These are phyloP conservation scores for Miscanthus lutarioriparius DNA, from an alignment of 176 grass and related monocot species.

Conservation along the genomic window DNA sequence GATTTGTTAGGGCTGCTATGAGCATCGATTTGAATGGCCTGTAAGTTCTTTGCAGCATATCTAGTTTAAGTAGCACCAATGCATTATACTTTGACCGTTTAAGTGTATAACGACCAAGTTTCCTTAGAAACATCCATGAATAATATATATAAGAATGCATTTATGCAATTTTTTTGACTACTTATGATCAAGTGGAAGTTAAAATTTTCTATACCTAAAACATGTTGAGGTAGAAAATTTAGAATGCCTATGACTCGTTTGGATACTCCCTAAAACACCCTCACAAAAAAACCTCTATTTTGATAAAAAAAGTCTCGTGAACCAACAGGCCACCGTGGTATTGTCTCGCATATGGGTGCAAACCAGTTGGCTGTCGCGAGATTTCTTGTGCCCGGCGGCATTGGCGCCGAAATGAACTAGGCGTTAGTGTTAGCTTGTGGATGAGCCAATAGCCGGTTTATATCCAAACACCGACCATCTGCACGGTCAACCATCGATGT, in stretches of 20 bases:
- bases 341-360: neutral
- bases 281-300: neutral
- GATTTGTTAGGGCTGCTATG: neutral
- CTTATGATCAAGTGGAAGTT: neutral
- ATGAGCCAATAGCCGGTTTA: accelerated
- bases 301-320: neutral
- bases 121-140: neutral
- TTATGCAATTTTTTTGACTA: neutral
- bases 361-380: neutral
- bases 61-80: neutral
- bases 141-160: neutral
- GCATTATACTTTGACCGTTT: neutral
- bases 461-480: accelerated
- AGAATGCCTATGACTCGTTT: neutral
- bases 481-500: too few relatives aligned
- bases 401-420: too few relatives aligned
- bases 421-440: neutral
- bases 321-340: neutral
- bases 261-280: neutral
- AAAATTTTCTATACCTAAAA: neutral
- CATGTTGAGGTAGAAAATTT: neutral
- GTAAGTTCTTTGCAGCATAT: neutral
- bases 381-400: accelerated
- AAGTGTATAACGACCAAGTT: neutral
- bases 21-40: neutral